Evolutionary conservation across 2,329 filamentous ascomycete genomes (phyloP).

Genomic region (Metarhizium anisopliae): DNA sequence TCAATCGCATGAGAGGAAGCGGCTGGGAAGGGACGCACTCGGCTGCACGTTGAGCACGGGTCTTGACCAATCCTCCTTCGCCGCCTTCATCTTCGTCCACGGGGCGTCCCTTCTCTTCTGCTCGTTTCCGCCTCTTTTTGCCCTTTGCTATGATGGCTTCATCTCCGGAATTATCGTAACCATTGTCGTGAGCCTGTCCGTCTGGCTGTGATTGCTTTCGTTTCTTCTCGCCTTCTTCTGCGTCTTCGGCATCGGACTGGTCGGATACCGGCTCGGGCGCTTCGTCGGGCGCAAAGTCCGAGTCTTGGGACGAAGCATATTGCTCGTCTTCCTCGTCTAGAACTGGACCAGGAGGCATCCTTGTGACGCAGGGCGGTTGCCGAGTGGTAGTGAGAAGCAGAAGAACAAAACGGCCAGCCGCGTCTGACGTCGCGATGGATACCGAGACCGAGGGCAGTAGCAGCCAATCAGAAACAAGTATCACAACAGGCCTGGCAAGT

Average conservation of each 20-base stretch:
- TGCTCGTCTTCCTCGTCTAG: conserved; percentile 43
- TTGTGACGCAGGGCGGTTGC: conserved; percentile 6
- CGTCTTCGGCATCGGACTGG: conserved; percentile 41
- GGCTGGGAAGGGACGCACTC: conserved; percentile 37
- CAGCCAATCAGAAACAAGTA: background rate
- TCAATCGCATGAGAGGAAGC: background rate
- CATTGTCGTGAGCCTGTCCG: conserved; percentile 31
- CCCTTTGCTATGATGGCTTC: conserved; percentile 58
- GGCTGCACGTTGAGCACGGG: conserved; percentile 57
- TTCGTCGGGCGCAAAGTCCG: conserved; percentile 59
- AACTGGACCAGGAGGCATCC: conserved; percentile 34
- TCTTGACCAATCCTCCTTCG: conserved; percentile 61
- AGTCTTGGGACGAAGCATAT: conserved; percentile 64
- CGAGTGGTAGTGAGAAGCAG: background rate
- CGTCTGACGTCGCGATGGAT: background rate
- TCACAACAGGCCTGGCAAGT: background rate
- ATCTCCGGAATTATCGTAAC: conserved; percentile 62
- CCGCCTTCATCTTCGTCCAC: conserved; percentile 46
- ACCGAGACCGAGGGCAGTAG: background rate
- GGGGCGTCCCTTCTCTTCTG: conserved; percentile 25
- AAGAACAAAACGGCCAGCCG: background rate
- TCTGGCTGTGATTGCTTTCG: conserved; percentile 12
- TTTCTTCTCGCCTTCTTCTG: conserved; percentile 17
- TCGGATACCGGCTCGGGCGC: conserved; percentile 37
- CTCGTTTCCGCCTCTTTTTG: conserved; percentile 41